A percentile compares a stretch with the other conserved stretches of the same genome.
Evolutionary conservation across 495 filamentous ascomycete genomes (phyloP).

Genomic region (Lasiosphaeria miniovina): DNA sequence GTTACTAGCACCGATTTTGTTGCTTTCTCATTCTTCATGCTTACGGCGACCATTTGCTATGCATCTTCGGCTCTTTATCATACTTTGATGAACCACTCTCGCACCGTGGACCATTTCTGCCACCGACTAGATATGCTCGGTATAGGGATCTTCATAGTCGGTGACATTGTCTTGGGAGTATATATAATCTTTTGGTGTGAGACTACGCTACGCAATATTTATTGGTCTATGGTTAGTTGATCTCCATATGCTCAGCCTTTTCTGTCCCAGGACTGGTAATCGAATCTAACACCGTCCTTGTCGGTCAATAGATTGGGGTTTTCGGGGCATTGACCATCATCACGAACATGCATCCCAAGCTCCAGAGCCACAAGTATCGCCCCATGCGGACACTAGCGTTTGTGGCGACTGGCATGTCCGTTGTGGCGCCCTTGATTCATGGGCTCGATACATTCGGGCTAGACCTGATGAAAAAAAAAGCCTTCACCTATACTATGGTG

Average conservation of each 20-base stretch:
- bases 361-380: slow-evolving; percentile 70
- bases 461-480: slow-evolving; percentile 19
- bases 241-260: too few species aligned
- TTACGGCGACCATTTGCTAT: slow-evolving; percentile 40
- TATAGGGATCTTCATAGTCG: slow-evolving; percentile 45
- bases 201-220: slow-evolving; percentile 50
- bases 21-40: slow-evolving; percentile 43
- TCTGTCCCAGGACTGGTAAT: not conserved
- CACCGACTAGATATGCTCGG: too few species aligned
- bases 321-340: slow-evolving; percentile 64
- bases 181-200: slow-evolving; percentile 51
- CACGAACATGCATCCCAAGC: slow-evolving; percentile 61
- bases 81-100: slow-evolving; percentile 46
- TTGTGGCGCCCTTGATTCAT: slow-evolving; percentile 34
- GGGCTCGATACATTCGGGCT: slow-evolving; percentile 15
- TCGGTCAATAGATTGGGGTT: slow-evolving; percentile 67
- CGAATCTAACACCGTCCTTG: not conserved
- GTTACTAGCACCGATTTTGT: slow-evolving; percentile 33
- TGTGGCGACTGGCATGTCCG: slow-evolving; percentile 75
- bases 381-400: slow-evolving; percentile 77
- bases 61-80: slow-evolving; percentile 46
- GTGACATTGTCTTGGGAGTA: slow-evolving; percentile 46
- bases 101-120: too few species aligned
- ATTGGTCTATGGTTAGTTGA: slow-evolving; percentile 65
- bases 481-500: slow-evolving; percentile 21